Evolutionary conservation across 2,329 filamentous ascomycete genomes (phyloP), one percentile per base, ranked within the genome.

Genomic region (Erysiphe neolycopersici): DNA sequence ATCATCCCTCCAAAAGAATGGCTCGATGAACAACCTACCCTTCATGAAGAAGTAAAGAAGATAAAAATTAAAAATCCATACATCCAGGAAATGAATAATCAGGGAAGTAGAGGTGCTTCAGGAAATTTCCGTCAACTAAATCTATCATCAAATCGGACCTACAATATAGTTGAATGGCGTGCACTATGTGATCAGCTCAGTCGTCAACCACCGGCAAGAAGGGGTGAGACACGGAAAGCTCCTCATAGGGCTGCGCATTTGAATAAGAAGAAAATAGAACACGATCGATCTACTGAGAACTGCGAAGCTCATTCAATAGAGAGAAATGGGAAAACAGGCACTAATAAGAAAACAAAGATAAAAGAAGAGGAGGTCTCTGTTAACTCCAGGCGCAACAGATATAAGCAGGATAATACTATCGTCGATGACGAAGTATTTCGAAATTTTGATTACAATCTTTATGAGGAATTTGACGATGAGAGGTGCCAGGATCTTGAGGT

Each of bases 61-160:
- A 81, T 98, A 59, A 78, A 76, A 56, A 85, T 98, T 55, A 87
- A 87, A 60, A 91, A 98, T 51, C 89, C 89, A 3, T 95, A 98
- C 58, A 93, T 84, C 56, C 89, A 98, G 60, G 89, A 98, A 54
- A 98, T 98, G 54, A 87, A 91, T 67, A 43, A 38, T 18, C 33
- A 38, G 17, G 39, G 39, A 16, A 41, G 39, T 12, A 41, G 39
- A 32, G 89, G 89, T 37, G 83, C 81, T 43, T 83, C 87, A 56
- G 91, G 89, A 45, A 91, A 82, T 45, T 98, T 94, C 58, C 87
- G 87, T 32, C 89, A 98, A 59, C 82, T 89, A 55, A 98, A 98
- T 57, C 85, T 98, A 47, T 76, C 95, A 54, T 91, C 94, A 61
- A 83, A 91, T 58, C 73, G 89, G 57, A 84, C 84, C 13, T 98